Conservation (phyloP, 805 yeast species). For the Ogataea haglerorum region DNA sequence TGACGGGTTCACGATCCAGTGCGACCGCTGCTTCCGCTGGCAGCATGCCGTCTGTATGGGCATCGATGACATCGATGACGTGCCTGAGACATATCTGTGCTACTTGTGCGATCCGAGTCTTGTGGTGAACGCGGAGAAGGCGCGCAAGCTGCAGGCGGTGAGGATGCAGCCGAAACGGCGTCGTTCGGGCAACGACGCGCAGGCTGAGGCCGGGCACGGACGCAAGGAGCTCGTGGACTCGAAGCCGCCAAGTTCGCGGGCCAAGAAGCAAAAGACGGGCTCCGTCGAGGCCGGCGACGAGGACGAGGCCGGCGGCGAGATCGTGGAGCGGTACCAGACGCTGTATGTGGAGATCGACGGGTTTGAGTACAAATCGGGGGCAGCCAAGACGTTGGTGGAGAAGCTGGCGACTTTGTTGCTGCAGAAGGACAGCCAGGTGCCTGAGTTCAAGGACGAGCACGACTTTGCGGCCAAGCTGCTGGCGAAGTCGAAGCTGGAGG, state of each 20-base stretch:
- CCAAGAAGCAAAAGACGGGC: constrained; percentile 35
- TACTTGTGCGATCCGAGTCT: constrained; percentile 60
- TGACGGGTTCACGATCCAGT: constrained; percentile 92
- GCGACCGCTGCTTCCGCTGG: constrained; percentile 91
- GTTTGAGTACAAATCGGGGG: constrained; percentile 42
- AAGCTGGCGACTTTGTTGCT: constrained; percentile 26
- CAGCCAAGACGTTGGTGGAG: constrained; percentile 29
- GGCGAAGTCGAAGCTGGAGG: constrained; percentile 25
- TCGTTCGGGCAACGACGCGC: constrained; percentile 19
- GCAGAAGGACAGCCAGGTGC: constrained; percentile 17
- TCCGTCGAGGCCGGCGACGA: constrained; percentile 27
- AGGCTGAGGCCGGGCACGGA: constrained; percentile 1
- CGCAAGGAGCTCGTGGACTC: constrained; percentile 13
- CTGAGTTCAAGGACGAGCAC: constrained; percentile 20
- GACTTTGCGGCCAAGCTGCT: constrained; percentile 23
- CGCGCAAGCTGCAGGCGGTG: constrained; percentile 35
- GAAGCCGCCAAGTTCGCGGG: constrained; percentile 24
- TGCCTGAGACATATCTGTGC: constrained; percentile 80
- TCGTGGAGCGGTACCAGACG: constrained; percentile 47
- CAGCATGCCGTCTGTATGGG: constrained; percentile 93
- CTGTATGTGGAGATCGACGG: constrained; percentile 46
- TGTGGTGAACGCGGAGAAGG: constrained; percentile 39
- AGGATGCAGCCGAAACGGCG: constrained; percentile 32
- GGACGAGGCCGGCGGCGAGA: constrained; percentile 40
- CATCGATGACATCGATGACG: constrained; percentile 64